Percentiles rank a stretch among this genome's conserved stretches.
Conservation (phyloP, 495 filamentous ascomycete genomes). For the Neurospora intermedia region DNA sequence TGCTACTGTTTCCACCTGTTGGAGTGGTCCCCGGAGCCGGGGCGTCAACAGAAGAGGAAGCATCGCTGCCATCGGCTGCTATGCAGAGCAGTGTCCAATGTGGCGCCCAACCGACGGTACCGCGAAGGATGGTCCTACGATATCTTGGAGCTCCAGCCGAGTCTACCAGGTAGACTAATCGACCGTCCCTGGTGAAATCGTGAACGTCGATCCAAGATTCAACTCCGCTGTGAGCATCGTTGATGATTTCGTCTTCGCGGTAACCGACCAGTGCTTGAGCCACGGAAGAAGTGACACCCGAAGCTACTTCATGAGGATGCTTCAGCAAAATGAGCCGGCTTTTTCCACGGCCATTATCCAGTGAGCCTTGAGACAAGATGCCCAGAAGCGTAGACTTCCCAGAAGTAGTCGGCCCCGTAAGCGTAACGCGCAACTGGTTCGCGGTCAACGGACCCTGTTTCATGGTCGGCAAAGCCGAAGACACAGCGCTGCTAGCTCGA, state of each 20-base stretch:
- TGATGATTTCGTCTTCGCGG: conserved; percentile 55
- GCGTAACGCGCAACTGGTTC: conserved; percentile 79
- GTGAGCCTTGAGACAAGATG: conserved; percentile 70
- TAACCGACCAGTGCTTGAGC: conserved; percentile 91
- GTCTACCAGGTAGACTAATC: conserved; percentile 79
- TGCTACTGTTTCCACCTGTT: conserved; percentile 19
- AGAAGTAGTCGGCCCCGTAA: conserved; percentile 83
- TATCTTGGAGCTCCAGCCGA: conserved; percentile 84
- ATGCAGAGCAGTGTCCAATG: conserved; percentile 89
- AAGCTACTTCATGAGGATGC: conserved; percentile 87
- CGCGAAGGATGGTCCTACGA: conserved; percentile 74
- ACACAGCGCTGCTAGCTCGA: conserved; percentile 5
- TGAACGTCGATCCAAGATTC: conserved; percentile 95
- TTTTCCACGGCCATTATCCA: conserved; percentile 88
- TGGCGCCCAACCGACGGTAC: conserved; percentile 89
- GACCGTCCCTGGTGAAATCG: conserved; percentile 54
- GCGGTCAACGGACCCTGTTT: conserved; percentile 33
- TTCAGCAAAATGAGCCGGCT: conserved; percentile 79
- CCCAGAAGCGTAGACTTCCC: conserved; percentile 90
- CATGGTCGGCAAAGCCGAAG: conserved; percentile 9
- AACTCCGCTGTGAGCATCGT: conserved; percentile 77
- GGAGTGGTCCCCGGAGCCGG: conserved; percentile 15
- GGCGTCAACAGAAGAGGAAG: conserved; percentile 23
- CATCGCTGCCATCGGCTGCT: conserved; percentile 61
- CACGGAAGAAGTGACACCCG: conserved; percentile 86